A percentile compares a stretch with the other conserved stretches of the same genome.
Evolutionary conservation across 1,139 yeast genomes (phyloP).

Genomic region (Saccharomyces hybrid): DNA sequence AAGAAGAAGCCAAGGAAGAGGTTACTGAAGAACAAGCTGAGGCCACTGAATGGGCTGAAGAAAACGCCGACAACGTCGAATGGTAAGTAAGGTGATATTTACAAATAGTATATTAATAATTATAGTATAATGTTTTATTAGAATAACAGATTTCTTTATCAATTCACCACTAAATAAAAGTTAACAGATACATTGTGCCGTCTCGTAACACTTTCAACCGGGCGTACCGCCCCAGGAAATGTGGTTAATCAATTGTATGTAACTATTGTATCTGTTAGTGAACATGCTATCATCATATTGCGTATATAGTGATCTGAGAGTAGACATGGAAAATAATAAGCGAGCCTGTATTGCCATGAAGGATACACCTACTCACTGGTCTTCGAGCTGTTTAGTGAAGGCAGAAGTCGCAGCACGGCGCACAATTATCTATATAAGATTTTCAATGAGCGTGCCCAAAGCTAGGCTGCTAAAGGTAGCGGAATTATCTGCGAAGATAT

Average conservation of each 20-base stretch:
- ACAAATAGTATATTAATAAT: conserved; percentile 19
- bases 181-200: neutral
- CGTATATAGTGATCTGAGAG: neutral
- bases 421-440: neutral
- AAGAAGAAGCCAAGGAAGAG: conserved; percentile 47
- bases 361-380: neutral
- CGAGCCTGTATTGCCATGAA: neutral
- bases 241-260: neutral
- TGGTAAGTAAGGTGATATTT: conserved; percentile 27
- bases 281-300: neutral
- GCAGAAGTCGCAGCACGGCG: neutral
- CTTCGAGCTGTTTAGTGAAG: neutral
- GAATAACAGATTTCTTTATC: conserved; percentile 1
- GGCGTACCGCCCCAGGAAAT: neutral
- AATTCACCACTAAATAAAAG: neutral
- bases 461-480: conserved; percentile 48
- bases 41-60: conserved; percentile 72
- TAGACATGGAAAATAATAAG: neutral
- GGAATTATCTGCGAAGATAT: conserved; percentile 52
- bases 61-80: conserved; percentile 41
- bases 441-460: conserved; percentile 24
- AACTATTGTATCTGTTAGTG: neutral
- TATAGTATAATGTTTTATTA: conserved; percentile 17
- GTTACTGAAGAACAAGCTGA: conserved; percentile 63
- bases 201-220: neutral